These are phyloP conservation scores for Dissophora ornata DNA, from an alignment of 192 early-diverging fungal species.

Conservation along the genomic window DNA sequence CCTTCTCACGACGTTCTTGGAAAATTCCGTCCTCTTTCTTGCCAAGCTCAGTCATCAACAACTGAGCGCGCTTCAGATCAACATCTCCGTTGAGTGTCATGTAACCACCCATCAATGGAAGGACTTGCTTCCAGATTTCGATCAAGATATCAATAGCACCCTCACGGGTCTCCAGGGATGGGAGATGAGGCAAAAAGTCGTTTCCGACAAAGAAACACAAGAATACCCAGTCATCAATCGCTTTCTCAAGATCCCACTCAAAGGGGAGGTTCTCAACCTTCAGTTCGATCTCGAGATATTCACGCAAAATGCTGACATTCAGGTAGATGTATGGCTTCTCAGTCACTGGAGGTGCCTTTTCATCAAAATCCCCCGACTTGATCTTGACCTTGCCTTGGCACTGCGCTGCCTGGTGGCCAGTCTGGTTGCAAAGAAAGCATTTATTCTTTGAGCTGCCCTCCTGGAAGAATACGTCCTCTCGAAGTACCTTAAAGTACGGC, in stretches of 20 bases:
- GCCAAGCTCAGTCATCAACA: constrained; percentile 86
- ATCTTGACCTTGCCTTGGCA: constrained; percentile 69
- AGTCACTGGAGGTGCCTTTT: constrained; percentile 52
- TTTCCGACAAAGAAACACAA: constrained; percentile 99
- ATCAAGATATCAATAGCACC: constrained; percentile 92
- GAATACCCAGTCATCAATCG: constrained; percentile 98
- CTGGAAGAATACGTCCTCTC: constrained; percentile 94
- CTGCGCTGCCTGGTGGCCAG: constrained; percentile 72
- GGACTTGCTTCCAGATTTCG: constrained; percentile 87
- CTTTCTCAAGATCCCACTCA: constrained; percentile 86
- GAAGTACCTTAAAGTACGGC: constrained; percentile 95
- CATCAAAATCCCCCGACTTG: constrained; percentile 61
- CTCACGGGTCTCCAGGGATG: constrained; percentile 94
- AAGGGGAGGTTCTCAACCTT: constrained; percentile 74
- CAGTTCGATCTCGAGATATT: constrained; percentile 92
- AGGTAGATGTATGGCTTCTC: constrained; percentile 86
- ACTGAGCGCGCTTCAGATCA: constrained; percentile 79
- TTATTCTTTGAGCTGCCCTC: constrained; percentile 72
- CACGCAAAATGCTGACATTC: constrained; percentile 84
- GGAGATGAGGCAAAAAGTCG: constrained; percentile 92
- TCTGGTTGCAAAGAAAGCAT: constrained; percentile 72
- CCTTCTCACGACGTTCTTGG: constrained; percentile 66
- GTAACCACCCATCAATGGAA: constrained; percentile 82
- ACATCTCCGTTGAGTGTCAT: constrained; percentile 86
- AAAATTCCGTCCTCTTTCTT: constrained; percentile 87